These are phyloP conservation scores for Plasmopara muralis DNA, from an alignment of 352 stramenopile species.

Conservation along the genomic window DNA sequence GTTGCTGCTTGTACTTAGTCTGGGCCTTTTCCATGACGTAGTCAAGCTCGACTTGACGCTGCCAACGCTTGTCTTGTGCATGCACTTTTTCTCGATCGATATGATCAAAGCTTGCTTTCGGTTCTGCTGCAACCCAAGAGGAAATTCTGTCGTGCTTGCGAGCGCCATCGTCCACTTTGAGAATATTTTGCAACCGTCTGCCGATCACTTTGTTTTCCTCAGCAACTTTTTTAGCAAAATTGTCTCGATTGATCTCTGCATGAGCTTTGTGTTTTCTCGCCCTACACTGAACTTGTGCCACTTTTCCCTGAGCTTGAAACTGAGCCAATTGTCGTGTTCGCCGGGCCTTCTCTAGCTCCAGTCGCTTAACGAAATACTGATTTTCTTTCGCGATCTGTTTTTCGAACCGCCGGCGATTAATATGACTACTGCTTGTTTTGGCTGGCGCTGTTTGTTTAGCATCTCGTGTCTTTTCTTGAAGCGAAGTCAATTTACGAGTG, in stretches of 20 bases:
- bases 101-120: slow-evolving; percentile 24
- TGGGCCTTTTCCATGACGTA: slow-evolving; percentile 54
- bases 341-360: slow-evolving; percentile 34
- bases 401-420: slow-evolving; percentile 51
- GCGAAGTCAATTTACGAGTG: slow-evolving; percentile 6
- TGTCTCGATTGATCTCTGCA: slow-evolving; percentile 52
- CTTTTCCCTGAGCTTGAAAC: slow-evolving; percentile 35
- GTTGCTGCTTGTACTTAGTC: slow-evolving; percentile 51
- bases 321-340: slow-evolving; percentile 25
- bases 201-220: slow-evolving; percentile 50
- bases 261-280: slow-evolving; percentile 51
- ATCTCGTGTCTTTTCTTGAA: slow-evolving; percentile 9
- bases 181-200: slow-evolving; percentile 42
- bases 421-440: slow-evolving; percentile 45
- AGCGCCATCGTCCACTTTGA: slow-evolving; percentile 13
- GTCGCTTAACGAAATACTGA: slow-evolving; percentile 42
- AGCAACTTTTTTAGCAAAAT: slow-evolving; percentile 43
- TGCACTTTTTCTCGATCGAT: slow-evolving; percentile 46
- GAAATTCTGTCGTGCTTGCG: slow-evolving; percentile 14
- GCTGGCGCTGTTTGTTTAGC: slow-evolving; percentile 11
- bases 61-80: slow-evolving; percentile 33
- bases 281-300: slow-evolving; percentile 31
- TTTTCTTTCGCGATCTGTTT: slow-evolving; percentile 55
- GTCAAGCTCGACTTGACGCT: slow-evolving; percentile 45
- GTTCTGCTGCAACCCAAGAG: slow-evolving; percentile 18